A percentile compares a stretch with the other conserved stretches of the same genome.
These are phyloP conservation scores for Diplocarpon rosae DNA, from an alignment of 2,329 filamentous ascomycete species.

Conservation along the genomic window DNA sequence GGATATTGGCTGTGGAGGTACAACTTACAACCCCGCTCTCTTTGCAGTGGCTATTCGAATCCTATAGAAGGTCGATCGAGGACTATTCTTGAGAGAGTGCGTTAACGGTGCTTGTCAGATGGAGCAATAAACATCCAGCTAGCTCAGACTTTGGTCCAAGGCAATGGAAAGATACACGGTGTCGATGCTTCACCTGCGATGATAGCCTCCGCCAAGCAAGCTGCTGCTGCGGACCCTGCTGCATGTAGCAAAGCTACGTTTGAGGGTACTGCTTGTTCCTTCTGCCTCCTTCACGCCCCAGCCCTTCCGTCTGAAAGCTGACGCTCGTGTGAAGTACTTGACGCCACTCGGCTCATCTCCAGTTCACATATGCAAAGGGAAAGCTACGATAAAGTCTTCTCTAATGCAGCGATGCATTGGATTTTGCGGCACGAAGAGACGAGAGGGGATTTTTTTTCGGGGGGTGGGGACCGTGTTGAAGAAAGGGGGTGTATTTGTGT, in stretches of 20 bases:
- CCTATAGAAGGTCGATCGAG: neutral
- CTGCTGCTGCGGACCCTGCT: conserved; percentile 14
- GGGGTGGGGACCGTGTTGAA: conserved; percentile 40
- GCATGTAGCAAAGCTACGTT: conserved; percentile 19
- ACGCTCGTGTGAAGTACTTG: too few relatives aligned
- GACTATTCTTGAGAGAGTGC: neutral
- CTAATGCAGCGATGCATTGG: conserved; percentile 54
- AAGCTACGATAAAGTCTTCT: conserved; percentile 45
- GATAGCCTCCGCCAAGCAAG: conserved; percentile 41
- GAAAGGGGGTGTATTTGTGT: conserved; percentile 47
- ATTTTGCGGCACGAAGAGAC: conserved; percentile 38
- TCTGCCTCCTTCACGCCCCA: neutral
- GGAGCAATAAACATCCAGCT: conserved; percentile 48
- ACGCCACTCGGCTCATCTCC: conserved; percentile 33
- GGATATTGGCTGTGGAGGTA: conserved; percentile 52
- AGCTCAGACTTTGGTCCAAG: conserved; percentile 34
- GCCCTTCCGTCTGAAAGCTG: too few relatives aligned
- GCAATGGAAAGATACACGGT: conserved; percentile 41
- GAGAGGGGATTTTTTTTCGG: conserved; percentile 41
- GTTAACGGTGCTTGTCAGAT: too few relatives aligned
- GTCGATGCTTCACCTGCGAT: conserved; percentile 48
- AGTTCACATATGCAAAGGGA: conserved; percentile 29
- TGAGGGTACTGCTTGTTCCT: conserved; percentile 13
- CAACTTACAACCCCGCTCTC: neutral
- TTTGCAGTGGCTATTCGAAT: too few relatives aligned